Conservation (phyloP, 164 flowering plant species). For the Cinnamomum micranthum region DNA sequence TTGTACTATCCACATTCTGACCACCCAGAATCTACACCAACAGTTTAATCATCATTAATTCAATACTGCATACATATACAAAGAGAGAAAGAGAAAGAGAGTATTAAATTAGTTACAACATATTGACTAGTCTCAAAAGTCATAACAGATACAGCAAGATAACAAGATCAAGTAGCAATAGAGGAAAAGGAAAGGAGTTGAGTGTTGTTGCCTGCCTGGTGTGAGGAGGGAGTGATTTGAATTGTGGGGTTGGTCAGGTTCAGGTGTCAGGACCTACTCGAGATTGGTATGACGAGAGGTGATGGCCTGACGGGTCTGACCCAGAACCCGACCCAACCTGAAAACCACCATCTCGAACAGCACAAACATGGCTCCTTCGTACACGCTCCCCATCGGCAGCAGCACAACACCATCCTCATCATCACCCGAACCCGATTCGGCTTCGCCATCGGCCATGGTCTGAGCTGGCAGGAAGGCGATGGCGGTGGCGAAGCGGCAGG, state of each 20-base stretch:
- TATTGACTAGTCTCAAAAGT: too few relatives aligned
- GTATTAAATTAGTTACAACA: too few relatives aligned
- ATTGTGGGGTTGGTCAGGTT: too few relatives aligned
- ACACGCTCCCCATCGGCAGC: conserved; percentile 91
- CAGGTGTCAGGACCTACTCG: conserved; percentile 33
- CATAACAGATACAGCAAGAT: too few relatives aligned
- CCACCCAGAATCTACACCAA: too few relatives aligned
- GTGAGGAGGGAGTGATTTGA: too few relatives aligned
- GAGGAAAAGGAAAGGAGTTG: too few relatives aligned
- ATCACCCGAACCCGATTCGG: conserved; percentile 5
- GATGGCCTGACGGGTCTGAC: conserved; percentile 53
- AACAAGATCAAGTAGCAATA: too few relatives aligned
- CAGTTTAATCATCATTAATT: too few relatives aligned
- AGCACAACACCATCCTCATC: conserved; percentile 27
- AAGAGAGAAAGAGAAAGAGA: too few relatives aligned
- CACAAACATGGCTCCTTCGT: conserved; percentile 93
- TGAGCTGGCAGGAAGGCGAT: conserved; percentile 68
- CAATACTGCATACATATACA: too few relatives aligned
- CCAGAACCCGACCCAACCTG: conserved; percentile 50
- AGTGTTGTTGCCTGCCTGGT: background rate
- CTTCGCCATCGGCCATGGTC: conserved; percentile 83
- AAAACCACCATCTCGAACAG: conserved; percentile 91
- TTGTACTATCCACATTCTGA: too few relatives aligned
- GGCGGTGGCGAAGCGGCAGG: conserved; percentile 39
- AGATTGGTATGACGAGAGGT: conserved; percentile 90